These are phyloP conservation scores for Globisporangium sylvaticum DNA, from an alignment of 352 stramenopile species.

Conservation along the genomic window DNA sequence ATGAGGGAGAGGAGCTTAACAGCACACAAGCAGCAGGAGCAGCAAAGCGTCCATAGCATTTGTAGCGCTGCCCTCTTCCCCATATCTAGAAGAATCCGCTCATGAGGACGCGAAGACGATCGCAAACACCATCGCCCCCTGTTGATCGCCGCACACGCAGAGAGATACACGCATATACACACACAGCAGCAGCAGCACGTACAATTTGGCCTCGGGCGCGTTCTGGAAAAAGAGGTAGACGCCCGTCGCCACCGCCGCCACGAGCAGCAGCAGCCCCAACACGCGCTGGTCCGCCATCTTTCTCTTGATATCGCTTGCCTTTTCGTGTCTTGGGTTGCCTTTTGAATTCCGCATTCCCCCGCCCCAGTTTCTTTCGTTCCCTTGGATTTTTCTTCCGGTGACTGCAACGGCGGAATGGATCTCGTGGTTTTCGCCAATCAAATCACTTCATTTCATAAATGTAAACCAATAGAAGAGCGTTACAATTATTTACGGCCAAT, in stretches of 20 bases:
- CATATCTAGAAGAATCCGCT: slow-evolving; percentile 9
- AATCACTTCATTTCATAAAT: not conserved
- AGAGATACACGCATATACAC: not conserved
- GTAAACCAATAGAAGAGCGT: not conserved
- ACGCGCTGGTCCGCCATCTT: slow-evolving; percentile 26
- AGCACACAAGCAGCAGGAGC: not conserved
- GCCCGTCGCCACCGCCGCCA: slow-evolving; percentile 27
- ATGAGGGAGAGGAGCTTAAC: not conserved
- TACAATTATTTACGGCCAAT: not conserved
- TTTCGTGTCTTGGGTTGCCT: too few species aligned
- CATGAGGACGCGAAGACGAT: not conserved
- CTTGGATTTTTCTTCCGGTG: not conserved
- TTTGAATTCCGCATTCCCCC: not conserved
- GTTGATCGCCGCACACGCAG: not conserved
- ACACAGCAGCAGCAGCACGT: slow-evolving; percentile 18
- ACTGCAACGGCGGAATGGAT: slow-evolving; percentile 13
- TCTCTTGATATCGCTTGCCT: not conserved
- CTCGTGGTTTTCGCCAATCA: slow-evolving; percentile 5
- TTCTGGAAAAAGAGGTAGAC: slow-evolving; percentile 72
- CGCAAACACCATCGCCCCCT: not conserved
- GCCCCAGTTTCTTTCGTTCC: not conserved
- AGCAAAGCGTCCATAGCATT: not conserved
- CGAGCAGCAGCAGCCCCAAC: slow-evolving; percentile 41
- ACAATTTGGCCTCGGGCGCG: slow-evolving; percentile 66
- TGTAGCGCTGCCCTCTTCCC: not conserved